Evolutionary conservation across 352 stramenopile species (phyloP), one percentile per base, ranked within the genome.

Genomic region (Pythium scleroteichum): DNA sequence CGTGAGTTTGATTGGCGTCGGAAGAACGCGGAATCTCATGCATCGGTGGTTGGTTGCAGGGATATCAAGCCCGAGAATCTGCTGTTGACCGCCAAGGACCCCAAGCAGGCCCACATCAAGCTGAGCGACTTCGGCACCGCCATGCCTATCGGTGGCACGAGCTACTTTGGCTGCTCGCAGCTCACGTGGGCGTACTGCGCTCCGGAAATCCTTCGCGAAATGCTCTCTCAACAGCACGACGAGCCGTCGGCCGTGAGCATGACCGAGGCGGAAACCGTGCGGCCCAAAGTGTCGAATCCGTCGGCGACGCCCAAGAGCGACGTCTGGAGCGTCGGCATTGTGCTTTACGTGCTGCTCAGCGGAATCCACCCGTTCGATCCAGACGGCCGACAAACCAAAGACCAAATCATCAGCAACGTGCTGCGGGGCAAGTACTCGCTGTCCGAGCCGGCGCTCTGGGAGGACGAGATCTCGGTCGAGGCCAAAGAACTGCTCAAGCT

Each of bases 271-370:
- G 23, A 17, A 32, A 51, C 50, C 23, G n/a, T 29, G 23, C 26
- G 19, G 32, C 20, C 67, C 53, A 42, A 69, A 48, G 35, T 83
- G 51, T 65, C 62, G 62, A 48, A 78, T 68, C 44, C 53, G 62
- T 62, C 59, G 62, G 53, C 71, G 58, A 50, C 59, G 22, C 27
- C 63, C 26, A 81, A 93, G 66, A 79, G 78, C 26, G 89, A 97
- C 56, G 69, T 96, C 46, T 97, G 89, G 89, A 94, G 79, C 29
- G 67, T 96, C 4, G 89, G 89, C 39, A 83, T 96, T n/a, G 88
- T 96, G 22, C 58, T 95, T 27, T 96, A 94, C 64, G 85, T 96
- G 46, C 53, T 96, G n/a, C 76, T 97, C 2, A 94, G 79, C 22
- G 85, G 76, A 1, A 72, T 74, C 0, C 85, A 91, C 32, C 87